A percentile compares a stretch with the other conserved stretches of the same genome.
These are phyloP conservation scores for Colletotrichum graminicola DNA, from an alignment of 2,329 filamentous ascomycete species.

Conservation along the genomic window DNA sequence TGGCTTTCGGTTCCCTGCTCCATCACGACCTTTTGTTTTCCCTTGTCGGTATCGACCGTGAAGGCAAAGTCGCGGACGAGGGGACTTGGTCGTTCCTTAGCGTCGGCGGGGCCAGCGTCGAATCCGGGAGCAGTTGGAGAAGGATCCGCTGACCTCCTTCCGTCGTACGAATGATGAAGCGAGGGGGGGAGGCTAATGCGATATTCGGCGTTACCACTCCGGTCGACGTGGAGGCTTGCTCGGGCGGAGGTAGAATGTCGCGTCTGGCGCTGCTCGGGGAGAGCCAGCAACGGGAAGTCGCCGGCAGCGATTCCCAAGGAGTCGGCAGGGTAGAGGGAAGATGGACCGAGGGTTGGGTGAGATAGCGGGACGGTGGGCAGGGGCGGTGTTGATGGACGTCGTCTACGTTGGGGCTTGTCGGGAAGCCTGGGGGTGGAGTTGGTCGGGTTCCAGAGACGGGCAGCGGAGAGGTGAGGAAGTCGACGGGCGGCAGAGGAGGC, in stretches of 20 bases:
- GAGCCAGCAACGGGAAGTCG: constrained; percentile 64
- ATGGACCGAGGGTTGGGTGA: constrained; percentile 57
- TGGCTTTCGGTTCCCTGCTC: constrained; percentile 53
- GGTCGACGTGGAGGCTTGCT: constrained; percentile 65
- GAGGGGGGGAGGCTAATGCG: constrained; percentile 67
- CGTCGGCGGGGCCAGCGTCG: constrained; percentile 40
- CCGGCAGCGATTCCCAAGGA: constrained; percentile 55
- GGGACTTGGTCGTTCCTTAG: constrained; percentile 42
- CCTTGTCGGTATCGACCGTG: constrained; percentile 57
- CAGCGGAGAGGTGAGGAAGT: constrained; percentile 58
- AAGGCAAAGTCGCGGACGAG: constrained; percentile 32
- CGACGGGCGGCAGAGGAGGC: constrained; percentile 49
- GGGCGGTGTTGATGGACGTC: constrained; percentile 66
- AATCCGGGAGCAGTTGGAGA: constrained; percentile 46
- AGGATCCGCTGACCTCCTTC: constrained; percentile 54
- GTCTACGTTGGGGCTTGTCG: constrained; percentile 51
- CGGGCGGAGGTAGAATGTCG: constrained; percentile 58
- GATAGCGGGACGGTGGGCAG: constrained; percentile 64
- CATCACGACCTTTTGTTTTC: constrained; percentile 65
- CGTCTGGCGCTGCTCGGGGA: constrained; percentile 63
- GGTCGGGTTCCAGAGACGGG: constrained; percentile 71
- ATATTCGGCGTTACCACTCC: constrained; percentile 58
- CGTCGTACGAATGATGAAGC: constrained; percentile 67
- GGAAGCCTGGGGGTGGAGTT: constrained; percentile 67
- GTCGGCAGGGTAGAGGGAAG: constrained; percentile 53